Evolutionary conservation across 768 basidiomycete species (phyloP), one percentile per base, ranked within the genome.

Genomic region (Tylopilus vinaceipallidus): DNA sequence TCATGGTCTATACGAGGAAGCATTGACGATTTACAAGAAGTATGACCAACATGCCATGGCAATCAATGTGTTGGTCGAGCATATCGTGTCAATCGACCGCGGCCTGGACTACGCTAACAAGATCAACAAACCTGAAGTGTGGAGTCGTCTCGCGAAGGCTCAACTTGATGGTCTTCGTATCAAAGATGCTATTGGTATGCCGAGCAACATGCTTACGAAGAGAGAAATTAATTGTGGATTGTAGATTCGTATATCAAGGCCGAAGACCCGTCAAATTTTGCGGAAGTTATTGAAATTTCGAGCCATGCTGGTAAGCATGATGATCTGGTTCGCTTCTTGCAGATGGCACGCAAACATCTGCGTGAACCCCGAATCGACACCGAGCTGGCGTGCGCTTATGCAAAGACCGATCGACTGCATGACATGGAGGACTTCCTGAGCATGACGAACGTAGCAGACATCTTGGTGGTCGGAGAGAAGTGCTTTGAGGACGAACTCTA

Each of bases 371-470:
- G 86, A 72, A 95, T 99, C 59, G 97, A 99, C 66, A 98, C 97
- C 9, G 95, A 98, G 72, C 75, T 99, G 29, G 95, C 97, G 12
- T 97, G 98, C 66, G 91, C 97, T 5, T 99, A 98, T 66, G 97
- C 97, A 19, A 98, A 97, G 77, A 94, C 87, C 29, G 97, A 98
- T 65, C 86, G 97, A 45, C 73, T 99, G 13, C 95, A 98, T 65
- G 97, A 99, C 64, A 98, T 98, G 97, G 97, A 99, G 63, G 97
- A 99, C 73, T 99, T 99, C 82, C 75, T 99, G 57, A 80, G 80
- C 20, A 95, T 98, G 90, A 99, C 97, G 37, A 99, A 99, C 57
- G 97, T 99, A 40, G 97, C 97, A 6, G 97, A 99, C 64, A 77
- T 98, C 43, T 78, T 99, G 19, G 90, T 91, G 57, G 97, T 98